These are phyloP conservation scores for Ampelomyces quisqualis DNA, from an alignment of 2,329 filamentous ascomycete species.

Conservation along the genomic window DNA sequence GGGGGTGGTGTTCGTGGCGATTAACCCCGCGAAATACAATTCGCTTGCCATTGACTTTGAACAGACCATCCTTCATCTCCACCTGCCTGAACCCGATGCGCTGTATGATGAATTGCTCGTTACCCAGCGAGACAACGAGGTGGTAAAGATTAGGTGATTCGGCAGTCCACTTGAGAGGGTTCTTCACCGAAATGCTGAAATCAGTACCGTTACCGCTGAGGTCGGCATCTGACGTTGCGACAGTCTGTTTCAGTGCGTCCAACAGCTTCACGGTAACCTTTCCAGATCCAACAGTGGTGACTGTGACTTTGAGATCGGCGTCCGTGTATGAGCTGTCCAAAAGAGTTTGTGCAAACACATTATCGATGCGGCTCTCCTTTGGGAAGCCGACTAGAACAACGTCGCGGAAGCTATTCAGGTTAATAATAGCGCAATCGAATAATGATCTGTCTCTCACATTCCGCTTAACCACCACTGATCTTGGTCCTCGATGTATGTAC, in stretches of 20 bases:
- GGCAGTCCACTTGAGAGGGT: conserved; percentile 68
- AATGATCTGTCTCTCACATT: conserved; percentile 32
- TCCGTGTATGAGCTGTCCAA: conserved; percentile 56
- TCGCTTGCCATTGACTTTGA: conserved; percentile 63
- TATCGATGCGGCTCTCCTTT: conserved; percentile 53
- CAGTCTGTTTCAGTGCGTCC: conserved; percentile 42
- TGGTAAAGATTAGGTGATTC: conserved; percentile 65
- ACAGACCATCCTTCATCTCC: conserved; percentile 61
- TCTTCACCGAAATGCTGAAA: conserved; percentile 48
- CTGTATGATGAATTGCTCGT: conserved; percentile 51
- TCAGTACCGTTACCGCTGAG: conserved; percentile 18
- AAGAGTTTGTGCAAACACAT: conserved; percentile 58
- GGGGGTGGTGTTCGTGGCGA: conserved; percentile 69
- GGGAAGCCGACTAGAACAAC: conserved; percentile 63
- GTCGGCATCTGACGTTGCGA: conserved; percentile 15
- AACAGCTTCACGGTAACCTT: conserved; percentile 49
- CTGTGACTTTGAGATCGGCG: conserved; percentile 53
- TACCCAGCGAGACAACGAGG: conserved; percentile 50
- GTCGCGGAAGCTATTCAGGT: conserved; percentile 62
- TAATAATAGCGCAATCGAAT: conserved; percentile 2
- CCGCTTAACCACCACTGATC: conserved; percentile 69
- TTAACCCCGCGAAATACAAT: conserved; percentile 66
- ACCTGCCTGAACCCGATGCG: conserved; percentile 64
- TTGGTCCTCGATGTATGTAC: conserved; percentile 68
- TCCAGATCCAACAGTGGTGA: conserved; percentile 46